Base-by-base conservation (phyloP, 208 protist genomes). In the Crithidia acanthocephali region DNA sequence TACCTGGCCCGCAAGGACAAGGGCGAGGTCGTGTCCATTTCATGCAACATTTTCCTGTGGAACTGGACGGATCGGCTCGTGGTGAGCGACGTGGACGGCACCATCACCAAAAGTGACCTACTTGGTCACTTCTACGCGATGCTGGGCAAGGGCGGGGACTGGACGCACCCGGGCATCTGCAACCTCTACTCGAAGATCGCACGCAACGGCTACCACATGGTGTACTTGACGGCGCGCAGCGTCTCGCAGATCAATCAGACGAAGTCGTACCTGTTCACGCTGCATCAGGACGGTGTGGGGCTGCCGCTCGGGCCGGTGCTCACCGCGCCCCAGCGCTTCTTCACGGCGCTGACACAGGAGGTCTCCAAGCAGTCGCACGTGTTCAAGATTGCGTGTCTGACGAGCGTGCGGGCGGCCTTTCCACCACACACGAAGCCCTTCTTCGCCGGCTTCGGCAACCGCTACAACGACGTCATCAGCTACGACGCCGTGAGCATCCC, bases 31-130 rank as follows among this genome's bases (percentile, higher is more conserved):
- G 85, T 94, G 32, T 80, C 89, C 5, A 86, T 98, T 23, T 80
- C 80, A n/a, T 86, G 89, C 57, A 85, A 77, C 53, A 91, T 99
- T 30, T 99, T 95, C 66, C 82, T 99, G 18, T 99, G 95, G 93
- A 75, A 92, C n/a, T 81, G 83, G 67, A 85, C 65, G 8, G 87
- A 90, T 55, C 95, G 97, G 58, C 85, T 99, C 71, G 95, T 99
- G 32, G 95, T 99, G 51, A 98, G 93, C 42, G 98, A 99, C 79
- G 90, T 99, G 23, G 98, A 99, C 81, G 98, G 98, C 51, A 99
- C 98, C 0, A 98, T 99, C 66, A 99, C 98, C 1, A 98, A 97
- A 76, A 97, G 94, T 60, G 98, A 99, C 79, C 58, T 98, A 30
- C 86, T 95, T 69, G 98, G 98, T 2, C 98, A 99, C 76, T 83